phyloP scores from a whole-genome alignment of 768 basidiomycete genomes.

The Boletus sensibilis region DNA sequence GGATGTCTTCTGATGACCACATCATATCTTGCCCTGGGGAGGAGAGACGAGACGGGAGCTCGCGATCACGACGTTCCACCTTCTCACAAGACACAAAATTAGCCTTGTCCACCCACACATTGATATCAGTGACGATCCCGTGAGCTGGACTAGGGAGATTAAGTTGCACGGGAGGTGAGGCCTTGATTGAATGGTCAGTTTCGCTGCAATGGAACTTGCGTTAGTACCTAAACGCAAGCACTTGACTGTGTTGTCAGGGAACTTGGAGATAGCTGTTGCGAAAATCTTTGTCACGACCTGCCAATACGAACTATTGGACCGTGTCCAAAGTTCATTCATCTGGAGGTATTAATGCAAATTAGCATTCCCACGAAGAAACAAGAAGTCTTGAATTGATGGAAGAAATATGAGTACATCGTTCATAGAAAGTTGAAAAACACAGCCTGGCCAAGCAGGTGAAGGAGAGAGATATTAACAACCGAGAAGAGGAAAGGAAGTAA shows the following conservation, averaged over 20 bases:
- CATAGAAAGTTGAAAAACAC: constrained; percentile 10
- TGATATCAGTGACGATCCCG: neutral
- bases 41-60: neutral
- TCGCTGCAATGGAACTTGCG: neutral
- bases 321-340: neutral
- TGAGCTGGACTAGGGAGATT: neutral
- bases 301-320: neutral
- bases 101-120: neutral
- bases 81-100: neutral
- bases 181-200: neutral
- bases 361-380: constrained; percentile 1
- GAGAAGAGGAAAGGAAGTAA: constrained; percentile 3
- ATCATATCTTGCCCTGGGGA: neutral
- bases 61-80: neutral
- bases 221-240: neutral
- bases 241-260: neutral
- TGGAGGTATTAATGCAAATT: neutral
- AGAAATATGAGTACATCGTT: constrained; percentile 19
- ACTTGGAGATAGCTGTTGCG: neutral
- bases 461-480: neutral
- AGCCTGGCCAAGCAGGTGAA: constrained; percentile 26
- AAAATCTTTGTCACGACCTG: neutral
- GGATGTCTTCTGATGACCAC: neutral
- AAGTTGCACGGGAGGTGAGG: neutral
- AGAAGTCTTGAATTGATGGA: constrained; percentile 12